Evolutionary conservation across 2,329 filamentous ascomycete species (phyloP).

Genomic region (Aspergillus ruber): DNA sequence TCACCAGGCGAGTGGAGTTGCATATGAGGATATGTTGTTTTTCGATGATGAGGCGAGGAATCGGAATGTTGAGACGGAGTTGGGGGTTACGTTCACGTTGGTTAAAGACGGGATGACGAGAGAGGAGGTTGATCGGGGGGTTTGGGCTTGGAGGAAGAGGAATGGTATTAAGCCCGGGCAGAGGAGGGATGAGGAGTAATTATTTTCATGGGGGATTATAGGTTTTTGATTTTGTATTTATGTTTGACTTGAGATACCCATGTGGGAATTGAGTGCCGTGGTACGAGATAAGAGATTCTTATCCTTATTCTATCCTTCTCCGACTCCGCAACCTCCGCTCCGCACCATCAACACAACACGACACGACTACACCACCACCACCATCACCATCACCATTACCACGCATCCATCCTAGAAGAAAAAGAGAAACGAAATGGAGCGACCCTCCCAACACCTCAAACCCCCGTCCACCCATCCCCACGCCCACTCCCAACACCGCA

Average conservation of each 20-base stretch:
- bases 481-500: conserved; percentile 32
- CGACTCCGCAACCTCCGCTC: neutral
- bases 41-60: conserved; percentile 92
- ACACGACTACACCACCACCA: neutral
- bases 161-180: conserved; percentile 44
- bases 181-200: neutral
- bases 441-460: conserved; percentile 18
- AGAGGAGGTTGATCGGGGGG: conserved; percentile 70
- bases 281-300: neutral
- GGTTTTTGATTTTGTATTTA: neutral
- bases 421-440: conserved; percentile 8
- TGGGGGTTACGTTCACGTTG: conserved; percentile 80
- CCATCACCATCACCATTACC: neutral
- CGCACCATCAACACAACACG: neutral
- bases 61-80: conserved; percentile 62
- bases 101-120: conserved; percentile 72
- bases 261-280: no score
- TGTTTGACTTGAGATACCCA: neutral
- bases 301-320: neutral
- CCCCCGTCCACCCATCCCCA: conserved; percentile 32
- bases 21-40: conserved; percentile 82
- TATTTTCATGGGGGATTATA: neutral
- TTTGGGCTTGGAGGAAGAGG: conserved; percentile 72
- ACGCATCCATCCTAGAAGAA: neutral
- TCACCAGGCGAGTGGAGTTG: conserved; percentile 62